phyloP scores from a whole-genome alignment of 2,329 filamentous ascomycete species.

The Hypoxylon sp. region DNA sequence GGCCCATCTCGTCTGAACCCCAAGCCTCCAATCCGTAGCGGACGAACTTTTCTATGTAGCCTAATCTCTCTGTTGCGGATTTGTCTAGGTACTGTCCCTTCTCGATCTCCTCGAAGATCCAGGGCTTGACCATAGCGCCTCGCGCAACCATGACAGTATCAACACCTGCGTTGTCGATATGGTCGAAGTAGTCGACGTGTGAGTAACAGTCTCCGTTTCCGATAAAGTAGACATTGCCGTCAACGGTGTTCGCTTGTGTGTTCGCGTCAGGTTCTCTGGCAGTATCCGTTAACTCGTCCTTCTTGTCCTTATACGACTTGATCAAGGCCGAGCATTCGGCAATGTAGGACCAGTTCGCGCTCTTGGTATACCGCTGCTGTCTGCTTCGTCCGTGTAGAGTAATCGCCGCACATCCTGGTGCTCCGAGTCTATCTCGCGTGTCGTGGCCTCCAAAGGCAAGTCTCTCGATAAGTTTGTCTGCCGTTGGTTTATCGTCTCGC shows the following conservation, averaged over 20 bases:
- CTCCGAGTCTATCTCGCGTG: constrained; percentile 76
- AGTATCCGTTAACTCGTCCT: constrained; percentile 79
- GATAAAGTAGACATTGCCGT: constrained; percentile 86
- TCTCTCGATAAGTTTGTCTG: constrained; percentile 84
- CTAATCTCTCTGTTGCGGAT: constrained; percentile 86
- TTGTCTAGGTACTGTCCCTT: constrained; percentile 96
- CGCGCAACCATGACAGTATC: constrained; percentile 98
- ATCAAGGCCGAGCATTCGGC: constrained; percentile 89
- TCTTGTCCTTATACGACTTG: constrained; percentile 80
- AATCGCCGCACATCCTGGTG: constrained; percentile 91
- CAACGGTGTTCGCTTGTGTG: constrained; percentile 75
- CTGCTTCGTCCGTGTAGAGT: constrained; percentile 94
- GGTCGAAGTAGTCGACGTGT: constrained; percentile 86
- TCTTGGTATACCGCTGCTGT: constrained; percentile 93
- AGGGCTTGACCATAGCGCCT: constrained; percentile 96
- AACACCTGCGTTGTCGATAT: constrained; percentile 82
- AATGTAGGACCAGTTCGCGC: constrained; percentile 96
- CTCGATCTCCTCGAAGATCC: constrained; percentile 97
- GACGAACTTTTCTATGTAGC: constrained; percentile 89
- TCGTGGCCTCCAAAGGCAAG: constrained; percentile 86
- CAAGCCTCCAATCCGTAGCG: constrained; percentile 93
- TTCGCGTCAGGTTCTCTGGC: constrained; percentile 81
- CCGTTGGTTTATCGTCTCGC: constrained; percentile 82
- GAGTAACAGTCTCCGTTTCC: constrained; percentile 98
- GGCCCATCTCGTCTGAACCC: constrained; percentile 94